Evolutionary conservation across 2,329 filamentous ascomycete genomes (phyloP).

Genomic region (Penicillium verrucosum): DNA sequence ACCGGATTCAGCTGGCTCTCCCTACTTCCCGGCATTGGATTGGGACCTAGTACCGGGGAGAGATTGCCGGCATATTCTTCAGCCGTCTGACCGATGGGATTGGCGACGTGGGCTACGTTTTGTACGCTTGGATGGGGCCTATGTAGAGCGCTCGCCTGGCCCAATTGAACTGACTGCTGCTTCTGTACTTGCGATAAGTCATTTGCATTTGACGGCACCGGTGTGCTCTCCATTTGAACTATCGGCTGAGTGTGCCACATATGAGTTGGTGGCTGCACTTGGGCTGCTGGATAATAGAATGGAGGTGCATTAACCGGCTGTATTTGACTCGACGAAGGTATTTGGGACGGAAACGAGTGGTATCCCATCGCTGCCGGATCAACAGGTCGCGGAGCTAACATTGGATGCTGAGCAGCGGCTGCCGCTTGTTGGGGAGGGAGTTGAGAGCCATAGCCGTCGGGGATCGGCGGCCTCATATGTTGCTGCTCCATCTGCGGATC

Average conservation of each 20-base stretch:
- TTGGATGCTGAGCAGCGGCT: slow-evolving; percentile 32
- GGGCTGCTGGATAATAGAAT: slow-evolving; percentile 18
- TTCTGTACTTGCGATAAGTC: slow-evolving; percentile 1
- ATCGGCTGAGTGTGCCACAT: slow-evolving; percentile 10
- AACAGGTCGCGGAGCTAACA: slow-evolving; percentile 34
- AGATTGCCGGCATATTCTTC: slow-evolving; percentile 6
- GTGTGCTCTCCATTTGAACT: neutral
- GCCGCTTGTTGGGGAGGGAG: slow-evolving; percentile 27
- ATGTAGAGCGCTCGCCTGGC: neutral
- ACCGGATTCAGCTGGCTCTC: neutral
- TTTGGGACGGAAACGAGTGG: slow-evolving; percentile 4
- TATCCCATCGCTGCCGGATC: slow-evolving; percentile 15
- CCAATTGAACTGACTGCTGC: neutral
- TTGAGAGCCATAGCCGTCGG: slow-evolving; percentile 21
- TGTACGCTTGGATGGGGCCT: neutral
- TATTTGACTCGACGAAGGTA: neutral
- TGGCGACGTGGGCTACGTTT: neutral
- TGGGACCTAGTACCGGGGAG: neutral
- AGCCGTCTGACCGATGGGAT: neutral
- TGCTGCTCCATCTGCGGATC: slow-evolving; percentile 23
- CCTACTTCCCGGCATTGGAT: neutral
- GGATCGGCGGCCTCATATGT: slow-evolving; percentile 17
- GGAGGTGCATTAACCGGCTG: slow-evolving; percentile 9
- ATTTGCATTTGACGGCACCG: neutral
- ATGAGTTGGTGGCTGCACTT: slow-evolving; percentile 8